Evolutionary conservation across 345 rosid species (phyloP).

Genomic region (Rubroshorea leprosula): DNA sequence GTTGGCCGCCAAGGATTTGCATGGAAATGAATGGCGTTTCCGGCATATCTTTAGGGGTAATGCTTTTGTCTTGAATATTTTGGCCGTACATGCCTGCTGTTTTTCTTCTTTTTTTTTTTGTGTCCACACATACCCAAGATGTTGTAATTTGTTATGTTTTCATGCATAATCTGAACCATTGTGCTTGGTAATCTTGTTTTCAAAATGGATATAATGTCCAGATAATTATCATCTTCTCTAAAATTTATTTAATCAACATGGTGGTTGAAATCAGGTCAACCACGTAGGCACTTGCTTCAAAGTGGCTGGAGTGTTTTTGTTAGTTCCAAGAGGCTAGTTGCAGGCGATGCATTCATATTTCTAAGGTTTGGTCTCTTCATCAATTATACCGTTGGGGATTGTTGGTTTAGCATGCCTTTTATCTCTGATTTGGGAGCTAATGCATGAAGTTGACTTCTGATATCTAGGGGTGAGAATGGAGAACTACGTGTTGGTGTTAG

Average conservation of each 20-base stretch:
- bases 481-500: constrained; percentile 90
- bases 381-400: neutral
- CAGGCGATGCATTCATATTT: constrained; percentile 92
- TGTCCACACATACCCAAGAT: too few relatives aligned
- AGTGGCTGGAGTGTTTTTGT: constrained; percentile 96
- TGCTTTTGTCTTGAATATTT: neutral
- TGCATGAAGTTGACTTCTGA: neutral
- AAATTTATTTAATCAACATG: neutral
- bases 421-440: neutral
- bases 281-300: constrained; percentile 79
- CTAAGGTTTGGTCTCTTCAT: constrained; percentile 43
- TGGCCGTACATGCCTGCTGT: too few relatives aligned
- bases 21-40: constrained; percentile 74
- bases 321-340: constrained; percentile 77
- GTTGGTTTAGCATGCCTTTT: neutral
- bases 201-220: too few relatives aligned
- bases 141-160: too few relatives aligned
- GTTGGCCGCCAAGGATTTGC: constrained; percentile 74
- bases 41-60: constrained; percentile 83
- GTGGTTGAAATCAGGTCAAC: constrained; percentile 55
- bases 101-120: too few relatives aligned
- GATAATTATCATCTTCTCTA: too few relatives aligned
- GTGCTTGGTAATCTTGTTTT: neutral
- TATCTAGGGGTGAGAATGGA: constrained; percentile 71
- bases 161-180: too few relatives aligned